phyloP scores from a whole-genome alignment of 768 basidiomycete species.

The Holtermannia corniformis region DNA sequence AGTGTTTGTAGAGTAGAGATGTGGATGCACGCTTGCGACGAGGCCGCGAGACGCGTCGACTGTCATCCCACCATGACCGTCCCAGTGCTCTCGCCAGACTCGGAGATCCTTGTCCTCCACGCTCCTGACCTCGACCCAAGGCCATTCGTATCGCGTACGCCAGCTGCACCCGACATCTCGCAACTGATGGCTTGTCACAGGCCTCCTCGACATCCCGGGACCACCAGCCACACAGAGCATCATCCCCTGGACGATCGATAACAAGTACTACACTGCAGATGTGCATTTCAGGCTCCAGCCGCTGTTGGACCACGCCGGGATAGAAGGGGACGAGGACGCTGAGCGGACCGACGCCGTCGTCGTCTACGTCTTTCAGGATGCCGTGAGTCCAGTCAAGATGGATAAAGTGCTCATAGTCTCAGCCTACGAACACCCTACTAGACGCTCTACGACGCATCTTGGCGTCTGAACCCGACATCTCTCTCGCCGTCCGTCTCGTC shows the following conservation, averaged over 20 bases:
- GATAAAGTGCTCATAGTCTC: too few species aligned
- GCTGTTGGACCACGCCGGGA: slow-evolving; percentile 1
- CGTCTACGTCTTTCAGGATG: slow-evolving; percentile 16
- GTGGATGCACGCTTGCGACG: background rate
- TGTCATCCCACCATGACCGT: background rate
- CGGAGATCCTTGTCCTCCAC: slow-evolving; percentile 15
- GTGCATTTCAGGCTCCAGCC: slow-evolving; percentile 9
- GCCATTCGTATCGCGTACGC: slow-evolving; percentile 18
- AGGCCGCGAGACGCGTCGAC: background rate
- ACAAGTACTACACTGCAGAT: slow-evolving; percentile 35
- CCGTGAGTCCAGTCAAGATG: slow-evolving; percentile 7
- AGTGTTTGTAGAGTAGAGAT: background rate
- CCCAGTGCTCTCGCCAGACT: background rate
- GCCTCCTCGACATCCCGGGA: too few species aligned
- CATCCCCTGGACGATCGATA: slow-evolving; percentile 27
- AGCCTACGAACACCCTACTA: too few species aligned
- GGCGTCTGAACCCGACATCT: background rate
- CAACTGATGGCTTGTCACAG: background rate
- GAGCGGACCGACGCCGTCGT: slow-evolving; percentile 13
- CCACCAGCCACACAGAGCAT: background rate
- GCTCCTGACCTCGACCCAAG: slow-evolving; percentile 7
- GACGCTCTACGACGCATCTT: background rate
- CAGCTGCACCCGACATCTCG: background rate
- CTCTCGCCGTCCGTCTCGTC: background rate
- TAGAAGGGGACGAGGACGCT: slow-evolving; percentile 2